These are phyloP conservation scores for Batkoa obscura DNA, from an alignment of 371 early-diverging fungal genomes.

Conservation along the genomic window DNA sequence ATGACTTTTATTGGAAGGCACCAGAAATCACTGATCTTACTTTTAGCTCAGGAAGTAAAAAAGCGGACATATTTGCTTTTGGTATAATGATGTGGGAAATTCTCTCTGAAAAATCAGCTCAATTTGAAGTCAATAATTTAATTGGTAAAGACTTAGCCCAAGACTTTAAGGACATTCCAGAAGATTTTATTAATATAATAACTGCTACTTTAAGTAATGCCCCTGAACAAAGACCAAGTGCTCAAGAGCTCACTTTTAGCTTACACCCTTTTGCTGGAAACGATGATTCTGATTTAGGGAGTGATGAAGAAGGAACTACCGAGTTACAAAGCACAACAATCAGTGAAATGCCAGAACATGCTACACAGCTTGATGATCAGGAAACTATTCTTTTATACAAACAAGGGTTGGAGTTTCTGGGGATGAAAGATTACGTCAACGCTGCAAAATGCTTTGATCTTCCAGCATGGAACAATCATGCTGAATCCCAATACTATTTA, in stretches of 20 bases:
- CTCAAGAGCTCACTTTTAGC: not conserved
- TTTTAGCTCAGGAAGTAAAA: not conserved
- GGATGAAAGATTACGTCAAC: not conserved
- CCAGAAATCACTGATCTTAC: not conserved
- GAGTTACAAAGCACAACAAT: not conserved
- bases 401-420: not conserved
- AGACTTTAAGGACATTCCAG: not conserved
- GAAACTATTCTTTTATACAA: not conserved
- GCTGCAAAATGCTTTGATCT: not conserved
- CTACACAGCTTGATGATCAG: not conserved
- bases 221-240: not conserved
- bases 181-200: not conserved
- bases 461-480: not conserved
- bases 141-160: not conserved
- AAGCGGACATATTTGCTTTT: slow-evolving; percentile 5
- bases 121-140: not conserved
- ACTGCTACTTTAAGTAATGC: not conserved
- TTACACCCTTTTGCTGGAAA: not conserved
- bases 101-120: not conserved
- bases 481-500: not conserved
- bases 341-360: not conserved
- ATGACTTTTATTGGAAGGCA: not conserved
- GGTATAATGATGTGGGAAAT: slow-evolving; percentile 4
- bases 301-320: not conserved
- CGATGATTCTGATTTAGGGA: not conserved